Conservation (phyloP, 306 rosid species). For the Cicer bijugum region DNA sequence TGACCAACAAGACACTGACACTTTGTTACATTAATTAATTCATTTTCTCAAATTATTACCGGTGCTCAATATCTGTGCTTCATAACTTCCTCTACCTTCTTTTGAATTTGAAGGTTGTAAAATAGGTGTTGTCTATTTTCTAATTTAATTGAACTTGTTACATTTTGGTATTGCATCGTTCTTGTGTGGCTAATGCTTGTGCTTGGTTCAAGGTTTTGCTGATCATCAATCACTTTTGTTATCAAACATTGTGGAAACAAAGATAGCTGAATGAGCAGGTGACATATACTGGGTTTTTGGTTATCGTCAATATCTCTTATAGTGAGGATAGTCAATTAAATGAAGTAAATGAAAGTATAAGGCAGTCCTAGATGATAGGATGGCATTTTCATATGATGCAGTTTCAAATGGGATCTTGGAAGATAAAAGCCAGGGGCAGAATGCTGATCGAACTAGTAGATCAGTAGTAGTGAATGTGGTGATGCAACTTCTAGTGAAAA, state of each 20-base stretch:
- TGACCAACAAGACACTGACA: no score
- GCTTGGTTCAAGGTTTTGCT: constrained; percentile 33
- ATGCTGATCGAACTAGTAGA: constrained; percentile 55
- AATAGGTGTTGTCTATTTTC: constrained; percentile 14
- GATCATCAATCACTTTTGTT: constrained; percentile 37
- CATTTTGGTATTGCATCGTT: neutral
- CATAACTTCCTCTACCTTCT: neutral
- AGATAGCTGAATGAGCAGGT: constrained; percentile 48
- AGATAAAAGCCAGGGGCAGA: constrained; percentile 66
- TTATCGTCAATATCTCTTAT: constrained; percentile 30
- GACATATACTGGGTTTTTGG: constrained; percentile 12
- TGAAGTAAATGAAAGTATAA: constrained; percentile 37
- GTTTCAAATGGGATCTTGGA: constrained; percentile 67
- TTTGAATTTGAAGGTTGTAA: constrained; percentile 1
- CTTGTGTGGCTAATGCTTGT: neutral
- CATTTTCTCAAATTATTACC: no score
- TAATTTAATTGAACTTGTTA: constrained; percentile 14
- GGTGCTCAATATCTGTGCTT: no score
- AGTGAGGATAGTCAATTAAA: constrained; percentile 32
- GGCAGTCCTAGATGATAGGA: constrained; percentile 60
- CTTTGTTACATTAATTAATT: no score
- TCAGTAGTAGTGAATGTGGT: constrained; percentile 59
- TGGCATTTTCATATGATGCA: constrained; percentile 72
- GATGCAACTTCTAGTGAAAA: constrained; percentile 71
- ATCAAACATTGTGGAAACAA: constrained; percentile 46